Conservation (phyloP, 306 rosid genomes). For the Chamaecrista fasciculata region DNA sequence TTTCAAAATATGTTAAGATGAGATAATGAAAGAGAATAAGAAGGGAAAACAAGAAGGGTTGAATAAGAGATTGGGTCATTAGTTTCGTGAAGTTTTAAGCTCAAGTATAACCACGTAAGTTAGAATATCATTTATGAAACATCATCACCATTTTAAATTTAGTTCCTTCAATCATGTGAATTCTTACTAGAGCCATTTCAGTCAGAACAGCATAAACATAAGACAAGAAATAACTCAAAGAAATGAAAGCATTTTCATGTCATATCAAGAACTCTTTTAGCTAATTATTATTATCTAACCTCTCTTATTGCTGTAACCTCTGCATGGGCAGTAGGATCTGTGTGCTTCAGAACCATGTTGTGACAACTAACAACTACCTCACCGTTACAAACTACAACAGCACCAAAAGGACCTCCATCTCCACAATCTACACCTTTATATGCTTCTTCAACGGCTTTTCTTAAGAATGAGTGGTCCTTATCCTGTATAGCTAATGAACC, state of each 20-base stretch:
- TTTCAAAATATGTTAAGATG: neutral
- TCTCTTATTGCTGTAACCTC: conserved; percentile 94
- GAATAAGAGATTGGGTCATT: neutral
- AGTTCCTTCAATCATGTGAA: neutral
- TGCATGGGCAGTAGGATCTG: conserved; percentile 94
- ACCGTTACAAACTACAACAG: conserved; percentile 66
- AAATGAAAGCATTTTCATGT: neutral
- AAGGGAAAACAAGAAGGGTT: neutral
- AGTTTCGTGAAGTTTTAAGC: neutral
- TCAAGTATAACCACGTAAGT: neutral
- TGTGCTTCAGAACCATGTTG: conserved; percentile 76
- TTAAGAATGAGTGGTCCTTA: conserved; percentile 76
- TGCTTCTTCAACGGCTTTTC: conserved; percentile 90
- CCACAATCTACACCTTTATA: conserved; percentile 79
- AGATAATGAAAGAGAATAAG: neutral
- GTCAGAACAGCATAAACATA: neutral
- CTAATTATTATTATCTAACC: conserved; percentile 44
- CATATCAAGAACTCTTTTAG: conserved; percentile 8
- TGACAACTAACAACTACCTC: conserved; percentile 78
- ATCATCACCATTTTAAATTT: neutral
- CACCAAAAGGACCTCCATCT: conserved; percentile 97
- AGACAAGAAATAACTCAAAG: neutral
- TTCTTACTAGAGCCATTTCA: neutral
- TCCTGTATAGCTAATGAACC: conserved; percentile 61
- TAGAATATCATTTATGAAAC: too few species aligned